phyloP scores from a whole-genome alignment of 805 yeast genomes.

The Yarrowia sp. region DNA sequence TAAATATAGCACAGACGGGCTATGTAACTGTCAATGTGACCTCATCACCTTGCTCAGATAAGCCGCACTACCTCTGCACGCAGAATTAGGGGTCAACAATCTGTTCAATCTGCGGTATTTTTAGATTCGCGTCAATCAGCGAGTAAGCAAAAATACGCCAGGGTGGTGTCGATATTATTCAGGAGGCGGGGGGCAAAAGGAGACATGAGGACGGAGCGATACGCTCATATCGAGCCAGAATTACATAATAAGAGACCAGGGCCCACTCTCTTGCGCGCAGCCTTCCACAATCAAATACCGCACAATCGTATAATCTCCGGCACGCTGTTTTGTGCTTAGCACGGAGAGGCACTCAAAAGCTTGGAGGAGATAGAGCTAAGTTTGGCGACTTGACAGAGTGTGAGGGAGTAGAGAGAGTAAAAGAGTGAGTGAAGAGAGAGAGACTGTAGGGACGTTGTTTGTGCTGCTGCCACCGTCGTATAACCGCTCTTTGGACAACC shows the following conservation, averaged over 20 bases:
- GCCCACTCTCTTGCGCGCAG: no score
- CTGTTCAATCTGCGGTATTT: conserved; percentile 15
- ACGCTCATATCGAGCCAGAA: no score
- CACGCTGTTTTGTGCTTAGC: neutral
- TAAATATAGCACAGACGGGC: no score
- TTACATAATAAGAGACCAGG: no score
- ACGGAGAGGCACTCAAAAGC: neutral
- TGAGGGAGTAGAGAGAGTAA: neutral
- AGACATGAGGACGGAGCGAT: no score
- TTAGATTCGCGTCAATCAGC: conserved; percentile 24
- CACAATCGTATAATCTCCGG: no score
- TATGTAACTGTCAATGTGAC: no score
- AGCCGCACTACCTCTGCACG: conserved; percentile 10
- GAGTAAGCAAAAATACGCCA: conserved; percentile 15
- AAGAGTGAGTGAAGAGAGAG: neutral
- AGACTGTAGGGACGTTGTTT: neutral
- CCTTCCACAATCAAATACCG: no score
- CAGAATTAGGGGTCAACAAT: conserved; percentile 17
- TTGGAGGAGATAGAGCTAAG: conserved; percentile 31
- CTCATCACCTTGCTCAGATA: neutral
- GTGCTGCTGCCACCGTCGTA: no score
- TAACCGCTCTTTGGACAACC: no score
- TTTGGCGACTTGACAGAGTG: neutral
- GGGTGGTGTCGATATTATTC: conserved; percentile 9
- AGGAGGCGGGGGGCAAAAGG: neutral